phyloP scores from a whole-genome alignment of 768 basidiomycete species.

The Lyophyllum decastes region DNA sequence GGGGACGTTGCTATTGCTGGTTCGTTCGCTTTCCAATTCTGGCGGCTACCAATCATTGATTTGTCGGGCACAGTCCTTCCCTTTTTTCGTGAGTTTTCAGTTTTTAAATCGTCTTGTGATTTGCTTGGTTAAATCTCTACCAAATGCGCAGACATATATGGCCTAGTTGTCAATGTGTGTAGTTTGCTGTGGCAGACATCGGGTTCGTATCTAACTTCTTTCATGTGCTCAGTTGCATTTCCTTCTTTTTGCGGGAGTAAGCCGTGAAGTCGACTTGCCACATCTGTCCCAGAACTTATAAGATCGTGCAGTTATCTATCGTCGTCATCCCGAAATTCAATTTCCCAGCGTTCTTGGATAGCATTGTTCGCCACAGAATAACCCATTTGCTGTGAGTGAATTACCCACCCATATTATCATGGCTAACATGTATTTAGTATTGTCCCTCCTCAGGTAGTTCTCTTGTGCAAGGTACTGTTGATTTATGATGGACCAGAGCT shows the following conservation, averaged over 20 bases:
- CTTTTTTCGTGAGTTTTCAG: constrained; percentile 50
- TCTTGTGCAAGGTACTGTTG: constrained; percentile 63
- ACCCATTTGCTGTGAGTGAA: constrained; percentile 53
- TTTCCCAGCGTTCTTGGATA: constrained; percentile 54
- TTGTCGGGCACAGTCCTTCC: constrained; percentile 46
- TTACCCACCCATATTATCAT: background rate
- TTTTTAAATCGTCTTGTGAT: background rate
- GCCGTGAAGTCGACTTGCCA: constrained; percentile 9
- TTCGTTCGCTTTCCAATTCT: constrained; percentile 29
- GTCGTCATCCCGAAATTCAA: constrained; percentile 70
- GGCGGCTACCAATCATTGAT: background rate
- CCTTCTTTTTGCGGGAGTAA: constrained; percentile 53
- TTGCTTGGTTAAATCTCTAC: background rate
- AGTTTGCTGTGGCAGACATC: background rate
- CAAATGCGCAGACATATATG: constrained; percentile 52
- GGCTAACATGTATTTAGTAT: constrained; percentile 35
- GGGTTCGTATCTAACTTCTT: constrained; percentile 2
- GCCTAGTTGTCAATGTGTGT: constrained; percentile 56
- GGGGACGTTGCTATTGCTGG: constrained; percentile 63
- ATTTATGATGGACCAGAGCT: background rate
- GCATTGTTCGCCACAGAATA: constrained; percentile 53
- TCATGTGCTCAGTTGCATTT: constrained; percentile 47
- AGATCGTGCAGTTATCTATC: constrained; percentile 43
- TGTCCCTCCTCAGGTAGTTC: constrained; percentile 66
- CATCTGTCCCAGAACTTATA: background rate